Conservation (phyloP, 2,329 filamentous ascomycete genomes). For the Hypomyces rosellus region DNA sequence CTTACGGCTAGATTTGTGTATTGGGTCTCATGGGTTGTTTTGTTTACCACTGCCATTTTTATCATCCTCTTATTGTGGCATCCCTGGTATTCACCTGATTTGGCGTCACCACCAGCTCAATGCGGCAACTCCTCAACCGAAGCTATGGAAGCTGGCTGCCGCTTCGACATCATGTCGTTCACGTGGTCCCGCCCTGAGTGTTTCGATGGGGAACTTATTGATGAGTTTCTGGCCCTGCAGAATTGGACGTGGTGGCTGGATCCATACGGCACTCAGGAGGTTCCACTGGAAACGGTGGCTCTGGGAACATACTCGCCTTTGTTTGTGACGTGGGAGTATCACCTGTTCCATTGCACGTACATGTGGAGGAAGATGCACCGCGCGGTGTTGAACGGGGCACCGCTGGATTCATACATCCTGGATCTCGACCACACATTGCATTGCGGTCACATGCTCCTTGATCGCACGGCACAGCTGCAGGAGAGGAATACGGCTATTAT, state of each 20-base stretch:
- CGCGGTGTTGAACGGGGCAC: slow-evolving; percentile 1
- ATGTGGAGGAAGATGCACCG: slow-evolving; percentile 12
- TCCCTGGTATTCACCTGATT: too few relatives aligned
- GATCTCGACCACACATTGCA: not conserved
- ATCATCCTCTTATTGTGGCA: too few relatives aligned
- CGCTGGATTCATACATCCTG: slow-evolving; percentile 7
- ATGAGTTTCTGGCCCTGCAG: not conserved
- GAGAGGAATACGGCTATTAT: too few relatives aligned
- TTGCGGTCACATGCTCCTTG: not conserved
- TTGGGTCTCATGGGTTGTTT: too few relatives aligned
- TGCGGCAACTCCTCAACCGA: slow-evolving; percentile 4
- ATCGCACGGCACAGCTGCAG: too few relatives aligned
- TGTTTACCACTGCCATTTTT: too few relatives aligned
- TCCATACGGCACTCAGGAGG: slow-evolving; percentile 1
- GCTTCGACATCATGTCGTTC: slow-evolving; percentile 10
- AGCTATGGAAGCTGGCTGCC: slow-evolving; percentile 2
- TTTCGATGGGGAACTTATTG: slow-evolving; percentile 6
- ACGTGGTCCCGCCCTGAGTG: slow-evolving; percentile 8
- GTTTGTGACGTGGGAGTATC: slow-evolving; percentile 12
- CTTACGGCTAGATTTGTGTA: too few relatives aligned
- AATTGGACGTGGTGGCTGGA: slow-evolving; percentile 4
- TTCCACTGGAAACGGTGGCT: slow-evolving; percentile 4
- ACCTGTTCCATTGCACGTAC: slow-evolving; percentile 6
- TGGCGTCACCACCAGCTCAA: too few relatives aligned
- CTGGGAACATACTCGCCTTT: slow-evolving; percentile 5